Conservation (phyloP, 306 rosid species). For the Hippophae gyantsensis region DNA sequence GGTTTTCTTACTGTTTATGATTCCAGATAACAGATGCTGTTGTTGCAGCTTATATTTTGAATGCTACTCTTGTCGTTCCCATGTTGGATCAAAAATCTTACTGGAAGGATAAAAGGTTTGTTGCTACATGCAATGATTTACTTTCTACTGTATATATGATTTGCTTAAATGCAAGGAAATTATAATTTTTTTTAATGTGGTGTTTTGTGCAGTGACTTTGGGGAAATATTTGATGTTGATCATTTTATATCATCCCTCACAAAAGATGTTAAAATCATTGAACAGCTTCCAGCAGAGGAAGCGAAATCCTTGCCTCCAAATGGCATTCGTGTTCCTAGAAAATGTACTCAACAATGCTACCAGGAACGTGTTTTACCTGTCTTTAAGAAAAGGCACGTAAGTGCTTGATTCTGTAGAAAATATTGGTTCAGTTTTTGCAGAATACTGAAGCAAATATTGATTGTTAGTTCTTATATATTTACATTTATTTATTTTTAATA, state of each 20-base stretch:
- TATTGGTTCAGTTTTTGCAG: not conserved
- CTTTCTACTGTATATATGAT: not conserved
- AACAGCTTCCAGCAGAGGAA: slow-evolving; percentile 45
- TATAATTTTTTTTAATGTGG: not conserved
- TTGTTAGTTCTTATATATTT: no score
- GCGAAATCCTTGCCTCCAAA: slow-evolving; percentile 33
- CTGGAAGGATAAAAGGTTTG: slow-evolving; percentile 84
- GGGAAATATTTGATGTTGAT: slow-evolving; percentile 66
- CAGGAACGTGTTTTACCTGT: slow-evolving; percentile 57
- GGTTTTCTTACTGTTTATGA: slow-evolving; percentile 12
- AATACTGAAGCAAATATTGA: not conserved
- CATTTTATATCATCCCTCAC: slow-evolving; percentile 63
- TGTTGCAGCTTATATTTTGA: slow-evolving; percentile 77
- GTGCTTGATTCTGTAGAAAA: slow-evolving; percentile 10
- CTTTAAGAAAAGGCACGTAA: slow-evolving; percentile 60
- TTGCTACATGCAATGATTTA: slow-evolving; percentile 5
- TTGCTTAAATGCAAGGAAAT: slow-evolving; percentile 10
- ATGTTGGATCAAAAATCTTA: slow-evolving; percentile 74
- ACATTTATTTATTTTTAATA: no score
- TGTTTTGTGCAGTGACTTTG: slow-evolving; percentile 60
- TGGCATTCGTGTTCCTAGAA: slow-evolving; percentile 77
- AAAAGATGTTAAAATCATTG: slow-evolving; percentile 58
- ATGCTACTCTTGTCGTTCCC: slow-evolving; percentile 92
- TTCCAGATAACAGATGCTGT: slow-evolving; percentile 88
- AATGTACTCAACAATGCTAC: slow-evolving; percentile 64